Conservation (phyloP, 2,329 filamentous ascomycete genomes). For the Nigrospora oryzae region DNA sequence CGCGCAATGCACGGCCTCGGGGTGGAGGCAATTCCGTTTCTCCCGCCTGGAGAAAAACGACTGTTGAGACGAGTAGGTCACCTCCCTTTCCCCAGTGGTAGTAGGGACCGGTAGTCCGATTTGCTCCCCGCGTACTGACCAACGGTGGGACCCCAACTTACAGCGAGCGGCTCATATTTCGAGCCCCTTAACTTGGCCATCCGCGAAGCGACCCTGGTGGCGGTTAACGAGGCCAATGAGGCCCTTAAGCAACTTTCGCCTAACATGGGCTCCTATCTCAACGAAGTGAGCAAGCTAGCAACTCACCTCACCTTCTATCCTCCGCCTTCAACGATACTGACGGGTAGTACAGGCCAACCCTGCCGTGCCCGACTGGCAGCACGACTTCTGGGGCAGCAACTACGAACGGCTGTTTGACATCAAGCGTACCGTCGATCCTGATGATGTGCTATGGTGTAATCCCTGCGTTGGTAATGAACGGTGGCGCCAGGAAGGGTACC, state of each 20-base stretch:
- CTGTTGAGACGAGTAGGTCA: too few species aligned
- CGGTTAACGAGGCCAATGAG: slow-evolving; percentile 18
- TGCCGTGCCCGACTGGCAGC: slow-evolving; percentile 27
- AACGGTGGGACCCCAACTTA: too few species aligned
- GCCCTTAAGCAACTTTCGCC: slow-evolving; percentile 30
- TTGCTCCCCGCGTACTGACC: too few species aligned
- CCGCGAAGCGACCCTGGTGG: slow-evolving; percentile 12
- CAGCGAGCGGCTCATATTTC: slow-evolving; percentile 19
- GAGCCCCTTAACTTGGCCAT: slow-evolving; percentile 23
- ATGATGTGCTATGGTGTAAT: slow-evolving; percentile 38
- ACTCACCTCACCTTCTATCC: not conserved
- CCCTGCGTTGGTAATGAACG: slow-evolving; percentile 37
- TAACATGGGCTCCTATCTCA: slow-evolving; percentile 32
- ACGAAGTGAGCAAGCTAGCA: slow-evolving; percentile 26
- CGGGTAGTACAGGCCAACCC: slow-evolving; percentile 11
- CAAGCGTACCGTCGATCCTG: slow-evolving; percentile 36
- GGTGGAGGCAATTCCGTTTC: not conserved
- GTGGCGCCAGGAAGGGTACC: slow-evolving; percentile 21
- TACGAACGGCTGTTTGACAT: slow-evolving; percentile 33
- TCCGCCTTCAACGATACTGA: too few species aligned
- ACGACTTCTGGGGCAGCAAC: slow-evolving; percentile 34
- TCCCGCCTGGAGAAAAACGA: not conserved
- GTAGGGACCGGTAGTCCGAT: too few species aligned
- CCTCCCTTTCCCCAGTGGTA: too few species aligned
- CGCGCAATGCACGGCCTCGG: not conserved